Evolutionary conservation across 768 basidiomycete species (phyloP), one percentile per base, ranked within the genome.

Genomic region (Trametes meyenii): DNA sequence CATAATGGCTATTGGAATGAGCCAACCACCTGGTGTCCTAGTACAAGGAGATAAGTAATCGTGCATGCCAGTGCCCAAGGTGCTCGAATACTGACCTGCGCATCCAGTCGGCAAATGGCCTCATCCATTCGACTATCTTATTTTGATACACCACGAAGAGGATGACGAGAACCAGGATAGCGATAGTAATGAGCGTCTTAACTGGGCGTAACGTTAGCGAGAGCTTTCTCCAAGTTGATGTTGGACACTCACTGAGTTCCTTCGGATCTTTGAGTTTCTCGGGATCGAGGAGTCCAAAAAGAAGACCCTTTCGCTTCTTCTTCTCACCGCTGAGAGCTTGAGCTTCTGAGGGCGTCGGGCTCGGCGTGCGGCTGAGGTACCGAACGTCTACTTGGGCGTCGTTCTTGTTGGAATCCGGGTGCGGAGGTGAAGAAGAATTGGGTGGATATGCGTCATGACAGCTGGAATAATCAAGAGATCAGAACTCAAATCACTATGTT

Each of bases 61-160:
- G 12, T 4, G 1, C 2, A 35, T 13, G 16, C 29, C 16, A 17
- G 19, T 1, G 29, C 39, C 4, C 12, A 24, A n/a, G 5, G 44
- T 40, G 36, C 1, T 7, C 16, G 13, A 23, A 40, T 13, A 75
- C 83, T 67, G 66, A 88, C 86, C 72, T 71, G 63, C 86, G 81
- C 66, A 92, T 73, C 83, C 83, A 85, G 33, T 80, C 76, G 0
- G 90, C 87, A 4, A 80, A 78, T 0, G 90, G 90, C 26, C 79
- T 83, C 49, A 94, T 76, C 82, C 82, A 84, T 3, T 80, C 57
- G 1, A 94, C 86, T 62, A 95, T 92, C 78, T 77, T 69, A 17
- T 75, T 73, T 67, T 83, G 79, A 66, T 76, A 79, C 29, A 79
- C 65, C 3, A 75, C 74, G 69, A 80, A 72, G 49, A 82, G 73